Evolutionary conservation across 148 eudicot genomes (phyloP), one percentile per base, ranked within the genome.

Genomic region (Chenopodium album): DNA sequence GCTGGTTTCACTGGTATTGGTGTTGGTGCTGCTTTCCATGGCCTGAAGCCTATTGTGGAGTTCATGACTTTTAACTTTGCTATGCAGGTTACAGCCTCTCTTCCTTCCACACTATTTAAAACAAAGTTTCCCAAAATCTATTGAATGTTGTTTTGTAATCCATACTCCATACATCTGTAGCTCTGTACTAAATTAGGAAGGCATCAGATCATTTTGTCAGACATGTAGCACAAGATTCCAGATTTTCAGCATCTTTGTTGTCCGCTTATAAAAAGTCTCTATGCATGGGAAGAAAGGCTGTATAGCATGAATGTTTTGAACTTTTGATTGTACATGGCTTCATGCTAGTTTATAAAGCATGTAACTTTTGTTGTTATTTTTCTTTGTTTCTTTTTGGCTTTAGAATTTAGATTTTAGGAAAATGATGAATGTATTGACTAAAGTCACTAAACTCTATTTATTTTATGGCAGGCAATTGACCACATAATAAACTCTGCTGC

Each of bases 21-120:
- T 85, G 99, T 97, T 87, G 99, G 99, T 89, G 94, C 99, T 69
- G 99, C 99, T 67, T 97, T 94, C 87, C 78, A 89, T 86, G 97
- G 88, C 73, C 85, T 97, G 81, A 89, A 50, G 85, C 99, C 99
- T 41, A 87, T 97, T 68, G 81, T 94, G 69, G 99, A 97, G 82
- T 97, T 97, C 76, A 97, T 97, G 99, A 97, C 99, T 41, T 97
- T 97, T 80, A 97, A 97, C 86, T 97, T 97, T 85, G 89, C 99
- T 54, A 97, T 97, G 98, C 99, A 97, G 99, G 99, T 96, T 71
- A 76, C 70, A 91, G 93, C 77, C 22, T 74, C 34, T 74, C 32
- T 5, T n/a, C 26, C 60, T 73, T 73, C 11, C 14, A 11, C 2
- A 10, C 60, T 73, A 17, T 22, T 7, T 11, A 9, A 46, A 47